Percentiles rank a stretch among this genome's conserved stretches.
These are phyloP conservation scores for Cephalotrichum gorgonifer DNA, from an alignment of 2,329 filamentous ascomycete genomes.

Conservation along the genomic window DNA sequence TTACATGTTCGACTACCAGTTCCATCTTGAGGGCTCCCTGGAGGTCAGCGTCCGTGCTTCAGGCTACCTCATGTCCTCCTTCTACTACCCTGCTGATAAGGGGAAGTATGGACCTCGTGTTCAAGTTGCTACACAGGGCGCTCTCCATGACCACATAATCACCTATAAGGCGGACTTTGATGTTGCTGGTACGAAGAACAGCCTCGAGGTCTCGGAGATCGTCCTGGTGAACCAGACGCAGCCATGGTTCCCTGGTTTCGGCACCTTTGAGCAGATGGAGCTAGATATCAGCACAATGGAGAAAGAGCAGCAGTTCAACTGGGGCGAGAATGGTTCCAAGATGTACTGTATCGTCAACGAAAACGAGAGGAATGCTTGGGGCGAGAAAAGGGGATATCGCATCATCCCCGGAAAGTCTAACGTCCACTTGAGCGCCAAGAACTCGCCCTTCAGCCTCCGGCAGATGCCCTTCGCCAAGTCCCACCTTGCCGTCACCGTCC, in stretches of 20 bases:
- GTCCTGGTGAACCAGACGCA: conserved; percentile 19
- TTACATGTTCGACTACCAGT: conserved; percentile 25
- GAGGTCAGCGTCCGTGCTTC: conserved; percentile 28
- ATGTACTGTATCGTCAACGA: conserved; percentile 34
- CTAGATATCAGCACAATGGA: conserved; percentile 13
- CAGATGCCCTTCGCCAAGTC: conserved; percentile 30
- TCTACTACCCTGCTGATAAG: conserved; percentile 21
- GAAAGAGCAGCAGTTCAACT: conserved; percentile 20
- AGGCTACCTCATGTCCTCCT: conserved; percentile 23
- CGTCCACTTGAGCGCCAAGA: conserved; percentile 30
- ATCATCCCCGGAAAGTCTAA: conserved; percentile 24
- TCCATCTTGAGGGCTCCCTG: conserved; percentile 24
- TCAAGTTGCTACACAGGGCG: conserved; percentile 20
- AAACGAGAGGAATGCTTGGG: conserved; percentile 32
- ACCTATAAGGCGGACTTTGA: conserved; percentile 30
- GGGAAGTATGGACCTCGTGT: conserved; percentile 23
- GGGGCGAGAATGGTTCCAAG: conserved; percentile 30
- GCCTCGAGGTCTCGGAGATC: conserved; percentile 21
- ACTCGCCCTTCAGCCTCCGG: conserved; percentile 29
- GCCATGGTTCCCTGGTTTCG: conserved; percentile 25
- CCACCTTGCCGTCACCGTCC: conserved; percentile 33
- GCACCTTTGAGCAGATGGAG: conserved; percentile 22
- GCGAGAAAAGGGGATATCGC: conserved; percentile 35
- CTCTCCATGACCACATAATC: conserved; percentile 26
- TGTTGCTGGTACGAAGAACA: conserved; percentile 22